Percentiles rank a stretch among this genome's conserved stretches.
phyloP scores from a whole-genome alignment of 2,329 filamentous ascomycete genomes.

The Chaetomiaceae sp. region DNA sequence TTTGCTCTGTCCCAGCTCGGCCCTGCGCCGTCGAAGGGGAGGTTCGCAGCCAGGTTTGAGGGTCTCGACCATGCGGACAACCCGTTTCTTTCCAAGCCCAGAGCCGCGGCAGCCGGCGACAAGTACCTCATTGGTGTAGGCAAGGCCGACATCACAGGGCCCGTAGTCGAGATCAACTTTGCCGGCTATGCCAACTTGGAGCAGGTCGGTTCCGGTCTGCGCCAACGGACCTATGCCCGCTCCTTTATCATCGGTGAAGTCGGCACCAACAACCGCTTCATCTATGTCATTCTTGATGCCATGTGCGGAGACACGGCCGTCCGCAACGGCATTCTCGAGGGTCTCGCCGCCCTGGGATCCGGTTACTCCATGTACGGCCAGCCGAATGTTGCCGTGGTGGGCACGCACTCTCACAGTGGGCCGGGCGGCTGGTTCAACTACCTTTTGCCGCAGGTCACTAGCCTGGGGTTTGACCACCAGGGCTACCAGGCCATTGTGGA shows the following conservation, averaged over 20 bases:
- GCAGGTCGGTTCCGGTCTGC: constrained; percentile 76
- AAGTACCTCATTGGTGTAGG: constrained; percentile 48
- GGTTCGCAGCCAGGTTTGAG: constrained; percentile 16
- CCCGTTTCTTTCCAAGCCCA: constrained; percentile 13
- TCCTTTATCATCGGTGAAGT: constrained; percentile 79
- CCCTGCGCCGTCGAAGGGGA: constrained; percentile 7
- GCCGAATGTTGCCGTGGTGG: constrained; percentile 81
- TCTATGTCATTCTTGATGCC: constrained; percentile 84
- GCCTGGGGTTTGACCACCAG: constrained; percentile 76
- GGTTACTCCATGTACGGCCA: constrained; percentile 72
- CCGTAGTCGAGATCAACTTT: constrained; percentile 82
- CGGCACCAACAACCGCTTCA: constrained; percentile 63
- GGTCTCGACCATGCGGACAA: constrained; percentile 20
- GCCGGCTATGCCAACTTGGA: constrained; percentile 80
- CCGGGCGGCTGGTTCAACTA: constrained; percentile 93
- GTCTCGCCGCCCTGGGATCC: constrained; percentile 59
- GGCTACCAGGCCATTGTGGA: constrained; percentile 85
- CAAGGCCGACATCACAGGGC: constrained; percentile 56
- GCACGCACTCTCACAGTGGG: constrained; percentile 85
- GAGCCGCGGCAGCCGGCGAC: constrained; percentile 30
- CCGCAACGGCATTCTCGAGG: constrained; percentile 74
- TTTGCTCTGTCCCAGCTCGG: constrained; percentile 28
- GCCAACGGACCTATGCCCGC: constrained; percentile 79
- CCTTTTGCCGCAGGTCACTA: constrained; percentile 82
- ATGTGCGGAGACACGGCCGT: constrained; percentile 83